A percentile compares a stretch with the other conserved stretches of the same genome.
Evolutionary conservation across 805 yeast genomes (phyloP).

Genomic region (Saturnispora dispora): DNA sequence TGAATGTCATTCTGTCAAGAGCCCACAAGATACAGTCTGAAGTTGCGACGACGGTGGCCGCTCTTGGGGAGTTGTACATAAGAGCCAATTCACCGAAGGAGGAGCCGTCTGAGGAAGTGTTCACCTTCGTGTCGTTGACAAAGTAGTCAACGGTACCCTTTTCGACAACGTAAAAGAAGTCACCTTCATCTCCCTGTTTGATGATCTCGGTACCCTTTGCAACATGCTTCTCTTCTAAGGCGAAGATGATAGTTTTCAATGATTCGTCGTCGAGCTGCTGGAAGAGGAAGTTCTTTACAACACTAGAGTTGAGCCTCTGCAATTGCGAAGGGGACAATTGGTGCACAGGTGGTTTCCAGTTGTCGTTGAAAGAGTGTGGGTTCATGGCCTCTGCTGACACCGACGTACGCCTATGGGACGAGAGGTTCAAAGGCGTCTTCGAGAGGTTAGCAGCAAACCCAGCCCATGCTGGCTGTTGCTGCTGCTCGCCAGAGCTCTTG

Average conservation of each 20-base stretch:
- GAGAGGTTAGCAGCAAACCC: constrained; percentile 4
- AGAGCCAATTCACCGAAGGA: constrained; percentile 95
- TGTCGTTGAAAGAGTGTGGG: constrained; percentile 60
- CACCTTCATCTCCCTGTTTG: constrained; percentile 91
- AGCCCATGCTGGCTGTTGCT: constrained; percentile 6
- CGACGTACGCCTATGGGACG: constrained; percentile 50
- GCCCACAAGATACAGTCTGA: constrained; percentile 81
- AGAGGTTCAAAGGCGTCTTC: constrained; percentile 2
- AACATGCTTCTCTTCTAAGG: constrained; percentile 67
- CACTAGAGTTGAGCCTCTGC: constrained; percentile 56
- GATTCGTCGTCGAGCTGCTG: constrained; percentile 73
- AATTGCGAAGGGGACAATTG: constrained; percentile 56
- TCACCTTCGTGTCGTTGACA: constrained; percentile 63
- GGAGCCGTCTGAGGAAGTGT: constrained; percentile 74
- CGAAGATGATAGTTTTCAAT: constrained; percentile 66
- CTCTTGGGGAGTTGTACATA: constrained; percentile 96
- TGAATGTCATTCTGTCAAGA: constrained; percentile 84
- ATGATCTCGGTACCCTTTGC: constrained; percentile 58
- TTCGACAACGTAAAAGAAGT: constrained; percentile 81
- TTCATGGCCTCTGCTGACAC: constrained; percentile 85
- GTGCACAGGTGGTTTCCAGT: constrained; percentile 67
- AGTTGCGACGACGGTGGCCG: constrained; percentile 79
- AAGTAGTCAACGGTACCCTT: constrained; percentile 73
- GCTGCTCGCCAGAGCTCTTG: background rate
- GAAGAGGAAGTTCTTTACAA: constrained; percentile 78